Evolutionary conservation across 148 eudicot genomes (phyloP).

Genomic region (Silene conica): DNA sequence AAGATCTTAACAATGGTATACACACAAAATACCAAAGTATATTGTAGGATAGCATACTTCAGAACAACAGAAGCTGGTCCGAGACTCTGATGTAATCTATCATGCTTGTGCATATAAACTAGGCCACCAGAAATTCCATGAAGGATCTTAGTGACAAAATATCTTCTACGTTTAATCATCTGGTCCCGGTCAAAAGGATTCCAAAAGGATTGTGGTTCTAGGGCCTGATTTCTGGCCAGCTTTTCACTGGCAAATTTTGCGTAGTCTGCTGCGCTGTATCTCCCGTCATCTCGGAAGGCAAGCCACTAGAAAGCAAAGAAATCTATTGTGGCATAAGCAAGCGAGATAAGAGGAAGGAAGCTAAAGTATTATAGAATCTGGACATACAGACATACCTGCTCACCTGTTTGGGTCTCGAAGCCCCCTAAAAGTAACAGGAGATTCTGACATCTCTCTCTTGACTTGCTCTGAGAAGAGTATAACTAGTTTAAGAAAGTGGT

Average conservation of each 20-base stretch:
- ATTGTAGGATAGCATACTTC: constrained; percentile 49
- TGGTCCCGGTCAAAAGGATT: constrained; percentile 65
- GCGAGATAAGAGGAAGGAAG: background rate
- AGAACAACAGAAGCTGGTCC: constrained; percentile 98
- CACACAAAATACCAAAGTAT: background rate
- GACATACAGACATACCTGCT: constrained; percentile 57
- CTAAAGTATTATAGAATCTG: background rate
- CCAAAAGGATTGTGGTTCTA: constrained; percentile 57
- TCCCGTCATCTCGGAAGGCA: constrained; percentile 86
- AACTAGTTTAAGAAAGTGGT: background rate
- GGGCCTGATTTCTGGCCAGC: constrained; percentile 34
- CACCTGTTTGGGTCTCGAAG: constrained; percentile 93
- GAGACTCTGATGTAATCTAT: constrained; percentile 94
- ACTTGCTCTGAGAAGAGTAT: constrained; percentile 48
- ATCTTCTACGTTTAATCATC: constrained; percentile 66
- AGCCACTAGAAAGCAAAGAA: constrained; percentile 66
- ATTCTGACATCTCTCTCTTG: constrained; percentile 44
- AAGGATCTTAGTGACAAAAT: constrained; percentile 58
- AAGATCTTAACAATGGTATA: constrained; percentile 5
- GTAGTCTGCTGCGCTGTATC: constrained; percentile 82
- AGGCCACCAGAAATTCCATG: constrained; percentile 66
- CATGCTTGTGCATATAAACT: constrained; percentile 86
- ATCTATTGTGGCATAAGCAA: constrained; percentile 1
- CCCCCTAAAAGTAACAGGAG: constrained; percentile 72
- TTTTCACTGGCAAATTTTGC: constrained; percentile 66